phyloP scores from a whole-genome alignment of 345 rosid species.

The Populus nigra region DNA sequence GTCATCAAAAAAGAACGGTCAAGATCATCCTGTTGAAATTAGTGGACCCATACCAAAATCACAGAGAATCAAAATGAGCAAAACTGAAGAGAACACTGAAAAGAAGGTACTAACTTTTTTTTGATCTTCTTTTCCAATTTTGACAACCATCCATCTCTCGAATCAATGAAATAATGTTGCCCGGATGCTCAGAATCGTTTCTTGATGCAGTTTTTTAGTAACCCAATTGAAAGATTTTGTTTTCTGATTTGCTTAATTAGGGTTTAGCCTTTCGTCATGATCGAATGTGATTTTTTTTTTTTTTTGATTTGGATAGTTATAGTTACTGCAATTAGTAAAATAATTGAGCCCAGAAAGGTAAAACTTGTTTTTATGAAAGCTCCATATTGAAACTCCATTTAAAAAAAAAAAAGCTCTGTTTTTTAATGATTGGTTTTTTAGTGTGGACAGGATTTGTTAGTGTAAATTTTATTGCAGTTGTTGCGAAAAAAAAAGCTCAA shows the following conservation, averaged over 20 bases:
- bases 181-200: conserved; percentile 1
- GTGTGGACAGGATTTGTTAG: not conserved
- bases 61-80: conserved; percentile 46
- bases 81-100: conserved; percentile 46
- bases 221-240: conserved; percentile 5
- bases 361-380: not conserved
- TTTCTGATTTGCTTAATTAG: not conserved
- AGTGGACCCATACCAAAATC: conserved; percentile 36
- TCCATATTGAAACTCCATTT: not conserved
- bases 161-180: not conserved
- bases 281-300: not conserved
- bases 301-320: not conserved
- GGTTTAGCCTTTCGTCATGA: not conserved
- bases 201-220: not conserved
- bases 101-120: conserved; percentile 31
- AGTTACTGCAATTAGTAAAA: not conserved
- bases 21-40: conserved; percentile 40
- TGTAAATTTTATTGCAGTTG: not conserved
- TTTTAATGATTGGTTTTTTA: not conserved
- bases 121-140: conserved; percentile 16
- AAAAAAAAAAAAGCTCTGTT: not conserved
- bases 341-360: not conserved
- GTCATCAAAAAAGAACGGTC: conserved; percentile 43
- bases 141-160: not conserved
- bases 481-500: too few relatives aligned